Evolutionary conservation across 176 grass and related monocot genomes (phyloP).

Genomic region (Zoysia pacifica): DNA sequence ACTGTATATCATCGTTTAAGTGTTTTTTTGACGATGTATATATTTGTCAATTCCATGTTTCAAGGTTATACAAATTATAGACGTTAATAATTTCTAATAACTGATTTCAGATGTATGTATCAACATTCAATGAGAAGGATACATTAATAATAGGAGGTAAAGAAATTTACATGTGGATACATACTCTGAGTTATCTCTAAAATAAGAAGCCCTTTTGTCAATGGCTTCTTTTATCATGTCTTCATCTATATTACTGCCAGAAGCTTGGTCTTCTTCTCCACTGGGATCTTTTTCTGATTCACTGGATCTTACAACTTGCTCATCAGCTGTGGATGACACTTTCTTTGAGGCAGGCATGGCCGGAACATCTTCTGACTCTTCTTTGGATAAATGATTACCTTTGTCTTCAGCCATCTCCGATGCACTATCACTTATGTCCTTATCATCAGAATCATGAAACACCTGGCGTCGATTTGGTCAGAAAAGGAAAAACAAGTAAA

Average conservation of each 20-base stretch:
- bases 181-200: constrained; percentile 86
- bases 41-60: neutral
- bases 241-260: constrained; percentile 55
- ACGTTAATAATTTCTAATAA: constrained; percentile 10
- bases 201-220: constrained; percentile 64
- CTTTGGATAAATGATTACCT: constrained; percentile 51
- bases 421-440: constrained; percentile 43
- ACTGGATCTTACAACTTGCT: constrained; percentile 42
- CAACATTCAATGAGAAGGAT: neutral
- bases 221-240: constrained; percentile 76
- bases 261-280: constrained; percentile 39
- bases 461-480: constrained; percentile 44
- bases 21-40: constrained; percentile 3
- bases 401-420: constrained; percentile 43
- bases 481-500: neutral
- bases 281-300: constrained; percentile 29
- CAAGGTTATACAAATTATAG: neutral
- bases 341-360: constrained; percentile 31
- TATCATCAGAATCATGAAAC: constrained; percentile 68
- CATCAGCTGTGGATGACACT: constrained; percentile 41
- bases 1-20: neutral
- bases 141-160: constrained; percentile 3
- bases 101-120: neutral
- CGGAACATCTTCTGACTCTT: constrained; percentile 54
- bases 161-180: constrained; percentile 33